phyloP scores from a whole-genome alignment of 345 rosid genomes.

The Populus davidiana region DNA sequence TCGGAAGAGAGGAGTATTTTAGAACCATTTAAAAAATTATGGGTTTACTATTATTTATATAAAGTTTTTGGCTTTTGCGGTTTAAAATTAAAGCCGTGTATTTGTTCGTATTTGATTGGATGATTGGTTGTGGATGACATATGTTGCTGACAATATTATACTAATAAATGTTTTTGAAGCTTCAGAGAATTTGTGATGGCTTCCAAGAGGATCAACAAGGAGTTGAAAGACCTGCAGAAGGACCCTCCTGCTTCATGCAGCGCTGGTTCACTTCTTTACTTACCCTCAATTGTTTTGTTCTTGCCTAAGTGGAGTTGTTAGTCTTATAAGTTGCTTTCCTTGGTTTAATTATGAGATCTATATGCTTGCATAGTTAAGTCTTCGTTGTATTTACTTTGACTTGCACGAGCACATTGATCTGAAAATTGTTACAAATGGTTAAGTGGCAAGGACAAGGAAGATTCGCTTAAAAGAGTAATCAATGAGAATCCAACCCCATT shows the following conservation, averaged over 20 bases:
- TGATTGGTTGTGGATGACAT: not conserved
- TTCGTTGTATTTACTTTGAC: not conserved
- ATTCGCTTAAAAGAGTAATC: not conserved
- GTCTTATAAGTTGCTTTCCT: not conserved
- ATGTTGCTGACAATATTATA: not conserved
- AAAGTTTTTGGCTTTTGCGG: not conserved
- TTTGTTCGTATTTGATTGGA: not conserved
- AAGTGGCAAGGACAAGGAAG: not conserved
- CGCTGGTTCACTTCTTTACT: conserved; percentile 45
- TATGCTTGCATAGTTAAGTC: not conserved
- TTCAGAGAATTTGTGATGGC: conserved; percentile 40
- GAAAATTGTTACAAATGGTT: not conserved
- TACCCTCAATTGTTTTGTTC: not conserved
- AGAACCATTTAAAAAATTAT: not conserved
- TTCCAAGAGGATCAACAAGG: conserved; percentile 65
- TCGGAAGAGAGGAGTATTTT: not conserved
- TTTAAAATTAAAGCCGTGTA: not conserved
- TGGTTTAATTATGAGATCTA: not conserved
- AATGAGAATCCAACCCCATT: not conserved
- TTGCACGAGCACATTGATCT: not conserved
- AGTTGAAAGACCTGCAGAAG: conserved; percentile 64
- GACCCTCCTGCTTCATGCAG: conserved; percentile 81
- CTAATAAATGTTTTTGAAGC: not conserved
- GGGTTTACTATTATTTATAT: not conserved
- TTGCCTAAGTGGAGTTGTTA: not conserved